Percentiles rank a stretch among this genome's conserved stretches.
Conservation (phyloP, 345 rosid genomes). For the Sisymbrium irio region DNA sequence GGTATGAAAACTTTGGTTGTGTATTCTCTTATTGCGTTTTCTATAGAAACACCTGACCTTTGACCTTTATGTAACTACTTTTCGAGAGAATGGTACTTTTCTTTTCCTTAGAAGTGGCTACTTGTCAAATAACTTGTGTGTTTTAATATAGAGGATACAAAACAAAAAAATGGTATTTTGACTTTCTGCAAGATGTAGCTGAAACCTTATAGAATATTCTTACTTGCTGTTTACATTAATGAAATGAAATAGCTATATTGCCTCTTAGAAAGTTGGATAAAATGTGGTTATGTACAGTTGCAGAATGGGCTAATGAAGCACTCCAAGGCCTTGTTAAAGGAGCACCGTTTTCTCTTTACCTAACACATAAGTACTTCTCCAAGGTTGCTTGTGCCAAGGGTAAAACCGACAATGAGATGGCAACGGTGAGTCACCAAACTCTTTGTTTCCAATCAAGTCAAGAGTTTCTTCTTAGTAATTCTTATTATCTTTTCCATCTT, state of each 20-base stretch:
- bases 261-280: not conserved
- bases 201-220: not conserved
- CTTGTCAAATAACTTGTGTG: not conserved
- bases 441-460: not conserved
- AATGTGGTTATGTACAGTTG: constrained; percentile 41
- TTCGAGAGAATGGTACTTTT: not conserved
- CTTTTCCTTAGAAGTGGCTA: not conserved
- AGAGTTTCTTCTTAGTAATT: not conserved
- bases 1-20: constrained; percentile 36
- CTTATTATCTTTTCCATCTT: not conserved
- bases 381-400: constrained; percentile 67
- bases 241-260: not conserved
- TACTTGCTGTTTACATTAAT: not conserved
- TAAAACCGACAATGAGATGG: constrained; percentile 49
- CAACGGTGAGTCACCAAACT: constrained; percentile 48
- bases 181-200: not conserved
- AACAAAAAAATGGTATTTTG: not conserved
- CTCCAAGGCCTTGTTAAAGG: constrained; percentile 78
- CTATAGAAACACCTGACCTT: not conserved
- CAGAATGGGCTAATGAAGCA: constrained; percentile 84
- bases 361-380: constrained; percentile 68
- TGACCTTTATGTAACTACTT: not conserved
- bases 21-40: not conserved
- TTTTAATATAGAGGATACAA: not conserved
- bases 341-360: constrained; percentile 89